Percentiles rank a stretch among this genome's conserved stretches.
Conservation (phyloP, 164 flowering plant genomes). For the Umbilicus rupestris region DNA sequence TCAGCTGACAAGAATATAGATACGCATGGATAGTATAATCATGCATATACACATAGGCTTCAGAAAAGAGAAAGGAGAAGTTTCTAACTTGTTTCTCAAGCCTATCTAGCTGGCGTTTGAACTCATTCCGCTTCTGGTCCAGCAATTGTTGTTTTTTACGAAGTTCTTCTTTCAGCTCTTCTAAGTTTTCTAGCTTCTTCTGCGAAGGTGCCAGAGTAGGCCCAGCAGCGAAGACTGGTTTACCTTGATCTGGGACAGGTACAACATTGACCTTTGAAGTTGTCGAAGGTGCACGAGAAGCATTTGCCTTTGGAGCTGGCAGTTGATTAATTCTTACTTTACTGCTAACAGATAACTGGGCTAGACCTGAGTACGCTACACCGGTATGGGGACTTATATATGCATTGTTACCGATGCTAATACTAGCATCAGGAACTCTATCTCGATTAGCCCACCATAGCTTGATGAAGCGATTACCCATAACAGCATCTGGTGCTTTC, state of each 20-base stretch:
- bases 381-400: no score
- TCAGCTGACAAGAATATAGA: background rate
- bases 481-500: conserved; percentile 94
- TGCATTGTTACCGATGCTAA: conserved; percentile 24
- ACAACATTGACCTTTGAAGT: conserved; percentile 2
- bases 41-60: no score
- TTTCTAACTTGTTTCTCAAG: conserved; percentile 63
- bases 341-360: conserved; percentile 22
- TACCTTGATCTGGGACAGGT: conserved; percentile 24
- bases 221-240: conserved; percentile 23
- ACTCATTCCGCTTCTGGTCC: conserved; percentile 76
- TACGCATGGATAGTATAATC: background rate
- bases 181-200: conserved; percentile 65
- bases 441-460: conserved; percentile 94
- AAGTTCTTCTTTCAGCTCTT: conserved; percentile 72
- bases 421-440: conserved; percentile 47
- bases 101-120: conserved; percentile 55
- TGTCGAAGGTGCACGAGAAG: background rate
- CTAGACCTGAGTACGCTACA: conserved; percentile 22
- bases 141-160: conserved; percentile 86
- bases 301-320: conserved; percentile 24
- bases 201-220: conserved; percentile 39
- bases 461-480: conserved; percentile 96
- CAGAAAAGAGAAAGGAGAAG: no score
- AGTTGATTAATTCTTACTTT: conserved; percentile 35